Evolutionary conservation across 2,329 filamentous ascomycete genomes (phyloP), one percentile per base, ranked within the genome.

Genomic region (Pseudogymnoascus sp.): DNA sequence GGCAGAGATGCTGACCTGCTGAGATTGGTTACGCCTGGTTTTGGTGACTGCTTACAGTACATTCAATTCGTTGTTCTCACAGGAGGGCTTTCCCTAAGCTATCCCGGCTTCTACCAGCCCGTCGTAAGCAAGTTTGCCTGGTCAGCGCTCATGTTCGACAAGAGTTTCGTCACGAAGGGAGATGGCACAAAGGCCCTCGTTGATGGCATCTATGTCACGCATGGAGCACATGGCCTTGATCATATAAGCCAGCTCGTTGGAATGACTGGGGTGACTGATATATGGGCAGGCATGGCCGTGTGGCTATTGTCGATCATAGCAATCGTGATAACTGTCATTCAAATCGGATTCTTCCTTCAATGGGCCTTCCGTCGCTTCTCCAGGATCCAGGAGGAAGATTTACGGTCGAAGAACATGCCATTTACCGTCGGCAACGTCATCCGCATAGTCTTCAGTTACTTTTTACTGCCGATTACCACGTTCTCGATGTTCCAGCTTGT

Each of bases 1-100:
- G 95, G 95, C 37, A 87, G 93, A 69, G 95, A 99, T 70, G 90
- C 91, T 66, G 95, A 99, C 76, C 80, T 97, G 68, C 81, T 99
- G 62, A 87, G 95, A 63, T 81, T 99, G 59, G 91, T 99, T 36
- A 99, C 95, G 0, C 95, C 95, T 4, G 95, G 95, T 0, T 97
- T 99, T 73, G 92, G 91, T 5, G 95, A 99, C 73, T 99, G 95
- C 72, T 81, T 99, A 63, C 93, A 97, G 75, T 97, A 99, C 74
- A 90, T 99, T 16, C 95, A 99, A 73, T 99, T 96, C 70, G 82
- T 95, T 62, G 88, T 90, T 21, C 78, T 99, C 64, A 95, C 92
- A 0, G 93, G 93, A n/a, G 88, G 89, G 38, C 80, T 99, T 64
- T 91, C 89, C 6, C 80, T 99, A 67, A 86, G 88, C 68, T 99